Evolutionary conservation across 305 asterid genomes (phyloP).

Genomic region (Fraxinus albicans): DNA sequence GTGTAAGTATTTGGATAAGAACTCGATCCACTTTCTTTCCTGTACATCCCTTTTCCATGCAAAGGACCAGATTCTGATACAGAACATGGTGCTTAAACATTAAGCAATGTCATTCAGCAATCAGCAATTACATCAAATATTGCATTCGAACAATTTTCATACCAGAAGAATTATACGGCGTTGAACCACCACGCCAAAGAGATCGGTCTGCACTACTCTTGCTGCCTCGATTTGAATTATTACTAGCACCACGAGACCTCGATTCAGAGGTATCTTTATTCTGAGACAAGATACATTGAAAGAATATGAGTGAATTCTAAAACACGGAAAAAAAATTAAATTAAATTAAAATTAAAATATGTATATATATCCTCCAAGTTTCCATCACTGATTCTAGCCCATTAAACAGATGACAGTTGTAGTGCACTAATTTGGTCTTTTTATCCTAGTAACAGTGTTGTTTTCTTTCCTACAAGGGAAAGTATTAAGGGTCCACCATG

Average conservation of each 20-base stretch:
- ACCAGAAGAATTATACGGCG: slow-evolving; percentile 56
- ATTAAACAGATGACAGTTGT: not conserved
- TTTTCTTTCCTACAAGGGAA: not conserved
- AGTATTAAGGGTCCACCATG: not conserved
- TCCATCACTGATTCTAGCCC: not conserved
- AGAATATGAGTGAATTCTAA: not conserved
- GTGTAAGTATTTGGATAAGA: slow-evolving; percentile 41
- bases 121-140: not conserved
- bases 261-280: slow-evolving; percentile 62
- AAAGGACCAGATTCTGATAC: slow-evolving; percentile 49
- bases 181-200: slow-evolving; percentile 53
- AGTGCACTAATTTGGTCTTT: not conserved
- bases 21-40: slow-evolving; percentile 69
- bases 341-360: too few species aligned
- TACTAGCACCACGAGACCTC: slow-evolving; percentile 61
- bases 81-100: slow-evolving; percentile 17
- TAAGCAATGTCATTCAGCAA: not conserved
- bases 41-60: slow-evolving; percentile 53
- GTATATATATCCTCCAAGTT: not conserved
- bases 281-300: slow-evolving; percentile 34
- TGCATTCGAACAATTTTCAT: slow-evolving; percentile 11
- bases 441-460: not conserved
- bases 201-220: slow-evolving; percentile 59
- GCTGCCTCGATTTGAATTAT: slow-evolving; percentile 57
- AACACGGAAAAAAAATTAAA: too few species aligned